Base-by-base conservation (phyloP, 257 asterid genomes). In the Jacaranda copaia region DNA sequence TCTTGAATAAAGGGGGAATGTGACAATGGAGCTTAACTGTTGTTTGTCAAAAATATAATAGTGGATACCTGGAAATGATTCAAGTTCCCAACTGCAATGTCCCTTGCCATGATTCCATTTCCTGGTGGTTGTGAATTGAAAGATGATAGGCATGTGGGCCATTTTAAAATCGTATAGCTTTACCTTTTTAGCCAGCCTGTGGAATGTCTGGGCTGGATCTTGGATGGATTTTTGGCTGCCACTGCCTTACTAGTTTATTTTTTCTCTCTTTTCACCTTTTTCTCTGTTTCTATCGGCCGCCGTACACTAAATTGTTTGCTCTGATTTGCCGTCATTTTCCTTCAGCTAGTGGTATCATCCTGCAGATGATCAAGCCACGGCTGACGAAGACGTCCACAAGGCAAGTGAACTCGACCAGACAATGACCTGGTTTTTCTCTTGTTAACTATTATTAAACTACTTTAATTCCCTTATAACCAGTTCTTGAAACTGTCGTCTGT, bases 141-240 rank as follows among this genome's bases (percentile, higher is more conserved):
- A 45, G 39, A 46, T 35, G 71, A 63, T 60, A 32, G 7, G 20
- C 63, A 52, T 65, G 74, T 66, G 75, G 80, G 74, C 80, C 80
- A 38, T 35, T 63, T 8, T 25, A 8, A n/a, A 15, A 49, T 32
- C 48, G 8, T 72, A 7, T 56, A 18, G 56, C 32, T 46, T 65
- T 39, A 36, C 35, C 73, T 20, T 76, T 76, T 67, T 20, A 55
- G 61, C 40, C 40, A 18, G 15, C 18, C 56, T 39, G 32, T 51
- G 45, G 72, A 36, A 39, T 14, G 46, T 67, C 36, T 53, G 18
- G 61, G 68, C 75, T 76, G 80, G 75, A 66, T 76, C 65, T 53
- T 56, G 52, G 36, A 13, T 75, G 66, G 80, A 53, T 75, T 57
- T 25, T 67, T 8, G 68, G 13, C 32, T 38, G 32, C 53, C 16